These are phyloP conservation scores for Solanum ahanhuiri DNA, from an alignment of 257 asterid genomes.

Conservation along the genomic window DNA sequence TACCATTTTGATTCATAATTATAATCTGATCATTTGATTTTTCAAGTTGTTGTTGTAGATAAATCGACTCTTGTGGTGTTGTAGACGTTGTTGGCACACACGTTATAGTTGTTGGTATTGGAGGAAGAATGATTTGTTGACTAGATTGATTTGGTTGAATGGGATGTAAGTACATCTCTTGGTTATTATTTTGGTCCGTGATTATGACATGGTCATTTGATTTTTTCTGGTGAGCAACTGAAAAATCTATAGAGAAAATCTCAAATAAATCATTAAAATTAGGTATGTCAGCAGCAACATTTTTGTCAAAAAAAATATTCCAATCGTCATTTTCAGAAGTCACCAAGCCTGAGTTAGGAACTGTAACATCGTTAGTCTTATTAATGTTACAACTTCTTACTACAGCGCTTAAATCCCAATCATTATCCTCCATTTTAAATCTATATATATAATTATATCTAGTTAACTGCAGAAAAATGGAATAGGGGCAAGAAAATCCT, in stretches of 20 bases:
- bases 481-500: not conserved
- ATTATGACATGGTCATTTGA: not conserved
- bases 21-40: not conserved
- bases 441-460: not conserved
- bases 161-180: not conserved
- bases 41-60: too few relatives aligned
- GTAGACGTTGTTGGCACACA: not conserved
- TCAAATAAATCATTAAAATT: too few relatives aligned
- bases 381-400: slow-evolving; percentile 34
- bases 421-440: slow-evolving; percentile 27
- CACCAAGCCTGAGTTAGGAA: too few relatives aligned
- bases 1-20: not conserved
- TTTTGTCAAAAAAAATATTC: too few relatives aligned
- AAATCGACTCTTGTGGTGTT: not conserved
- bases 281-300: too few relatives aligned
- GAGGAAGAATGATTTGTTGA: not conserved
- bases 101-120: not conserved
- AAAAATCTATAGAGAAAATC: not conserved
- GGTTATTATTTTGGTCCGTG: not conserved
- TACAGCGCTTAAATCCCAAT: slow-evolving; percentile 70
- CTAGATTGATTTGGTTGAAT: not conserved
- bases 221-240: not conserved
- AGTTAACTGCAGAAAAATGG: not conserved
- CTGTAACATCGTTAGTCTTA: too few relatives aligned
- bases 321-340: too few relatives aligned